Evolutionary conservation across 1,139 yeast species (phyloP).

Genomic region (Geotrichum fermentans): DNA sequence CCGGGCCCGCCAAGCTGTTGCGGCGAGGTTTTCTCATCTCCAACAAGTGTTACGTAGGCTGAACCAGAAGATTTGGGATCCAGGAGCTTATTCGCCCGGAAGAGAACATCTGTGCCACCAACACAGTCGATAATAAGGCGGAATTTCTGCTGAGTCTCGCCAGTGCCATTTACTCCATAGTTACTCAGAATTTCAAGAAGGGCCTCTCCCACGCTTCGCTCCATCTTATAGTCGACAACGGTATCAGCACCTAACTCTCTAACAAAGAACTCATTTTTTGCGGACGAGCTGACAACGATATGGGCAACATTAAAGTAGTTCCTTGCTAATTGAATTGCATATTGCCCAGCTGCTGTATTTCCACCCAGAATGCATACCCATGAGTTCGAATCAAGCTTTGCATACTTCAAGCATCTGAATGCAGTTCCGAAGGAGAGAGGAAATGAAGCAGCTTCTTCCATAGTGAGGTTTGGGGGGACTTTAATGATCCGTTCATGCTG

Average conservation of each 20-base stretch:
- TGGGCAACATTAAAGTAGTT: slow-evolving; percentile 41
- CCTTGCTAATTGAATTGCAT: slow-evolving; percentile 54
- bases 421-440: slow-evolving; percentile 59
- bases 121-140: slow-evolving; percentile 20
- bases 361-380: slow-evolving; percentile 65
- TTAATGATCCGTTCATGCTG: slow-evolving; percentile 36
- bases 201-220: slow-evolving; percentile 20
- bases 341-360: slow-evolving; percentile 65
- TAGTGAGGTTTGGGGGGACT: slow-evolving; percentile 47
- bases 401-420: slow-evolving; percentile 40
- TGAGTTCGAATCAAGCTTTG: slow-evolving; percentile 31
- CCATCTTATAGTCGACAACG: slow-evolving; percentile 48
- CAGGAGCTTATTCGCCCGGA: slow-evolving; percentile 36
- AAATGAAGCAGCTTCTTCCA: slow-evolving; percentile 56
- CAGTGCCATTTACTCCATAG: slow-evolving; percentile 4
- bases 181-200: slow-evolving; percentile 8
- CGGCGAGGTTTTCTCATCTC: slow-evolving; percentile 41
- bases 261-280: slow-evolving; percentile 41
- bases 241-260: slow-evolving; percentile 49
- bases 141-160: slow-evolving; percentile 11
- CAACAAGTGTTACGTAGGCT: slow-evolving; percentile 47
- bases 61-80: slow-evolving; percentile 42
- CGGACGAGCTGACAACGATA: slow-evolving; percentile 41
- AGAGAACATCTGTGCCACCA: slow-evolving; percentile 34
- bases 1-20: slow-evolving; percentile 26